Base-by-base conservation (phyloP, 352 stramenopile species). In the Plasmopara viticola region DNA sequence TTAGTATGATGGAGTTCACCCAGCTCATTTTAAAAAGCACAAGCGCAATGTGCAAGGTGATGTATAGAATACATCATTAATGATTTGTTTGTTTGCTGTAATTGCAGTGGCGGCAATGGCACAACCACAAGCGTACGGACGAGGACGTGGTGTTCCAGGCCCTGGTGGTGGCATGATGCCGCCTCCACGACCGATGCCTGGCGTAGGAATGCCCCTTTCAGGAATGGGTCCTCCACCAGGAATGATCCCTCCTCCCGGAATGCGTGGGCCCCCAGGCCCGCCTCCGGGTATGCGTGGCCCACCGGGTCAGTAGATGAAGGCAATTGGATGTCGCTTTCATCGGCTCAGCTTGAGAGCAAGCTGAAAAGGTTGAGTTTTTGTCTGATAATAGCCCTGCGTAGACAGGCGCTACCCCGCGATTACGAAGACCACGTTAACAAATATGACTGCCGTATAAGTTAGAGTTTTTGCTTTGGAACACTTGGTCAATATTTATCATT, bases 171-270 rank as follows among this genome's bases (percentile, higher is more conserved):
- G 73, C 15, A 86, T 88, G 71, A 78, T 87, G 58, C 74, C 76
- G 39, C 76, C 78, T 40, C 72, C 72, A 41, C 68, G 70, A 49
- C 70, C 72, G 31, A 86, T 86, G 69, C 63, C 70, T 17, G 73
- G 78, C 38, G 85, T 86, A 58, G 64, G 60, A 66, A 65, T 85
- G 60, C 80, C 73, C 7, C 56, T 69, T 64, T 70, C 73, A 30
- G 79, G 80, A 47, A 89, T 94, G 76, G 70, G 64, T 39, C 70
- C 70, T n/a, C 80, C 77, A 3, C 82, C 79, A 13, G 81, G 81
- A 53, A 90, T 93, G 80, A 87, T 90, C 76, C 83, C 74, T 38
- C 78, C 78, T 4, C 77, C 77, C 31, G 79, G 82, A 8, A 86
- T 88, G 74, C 69, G 76, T 63, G 76, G 72, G 6, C 68, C 74